Conservation (phyloP, 2,329 filamentous ascomycete genomes). For the Sphaerostilbella broomeana region DNA sequence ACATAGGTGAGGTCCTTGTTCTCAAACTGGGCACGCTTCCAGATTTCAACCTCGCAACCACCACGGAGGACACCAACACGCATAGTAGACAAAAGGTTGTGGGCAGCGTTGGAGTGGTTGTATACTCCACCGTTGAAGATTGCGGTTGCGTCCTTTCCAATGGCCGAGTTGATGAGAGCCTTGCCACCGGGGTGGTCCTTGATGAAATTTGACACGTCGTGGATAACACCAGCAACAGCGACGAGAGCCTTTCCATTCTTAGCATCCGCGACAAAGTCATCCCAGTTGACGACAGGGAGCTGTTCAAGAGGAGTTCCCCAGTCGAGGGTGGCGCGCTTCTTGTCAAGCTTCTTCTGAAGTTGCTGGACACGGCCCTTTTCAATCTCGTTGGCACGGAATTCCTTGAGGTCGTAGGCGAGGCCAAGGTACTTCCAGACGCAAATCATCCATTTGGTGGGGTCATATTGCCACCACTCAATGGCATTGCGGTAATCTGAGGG, state of each 20-base stretch:
- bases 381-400: constrained; percentile 87
- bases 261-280: constrained; percentile 71
- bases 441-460: constrained; percentile 87
- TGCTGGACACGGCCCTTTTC: constrained; percentile 88
- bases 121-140: constrained; percentile 92
- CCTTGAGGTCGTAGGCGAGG: constrained; percentile 79
- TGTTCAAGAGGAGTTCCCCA: constrained; percentile 83
- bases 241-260: constrained; percentile 71
- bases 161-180: constrained; percentile 72
- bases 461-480: constrained; percentile 85
- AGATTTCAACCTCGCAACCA: constrained; percentile 85
- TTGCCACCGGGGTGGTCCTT: constrained; percentile 87
- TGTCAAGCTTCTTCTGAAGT: constrained; percentile 86
- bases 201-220: constrained; percentile 79
- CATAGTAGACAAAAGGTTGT: constrained; percentile 85
- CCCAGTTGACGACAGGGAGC: constrained; percentile 79
- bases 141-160: constrained; percentile 83
- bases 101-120: constrained; percentile 81
- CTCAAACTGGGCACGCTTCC: constrained; percentile 79
- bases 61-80: constrained; percentile 79
- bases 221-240: constrained; percentile 75
- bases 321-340: constrained; percentile 74
- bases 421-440: constrained; percentile 78
- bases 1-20: constrained; percentile 76
- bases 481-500: constrained; percentile 90